A percentile compares a stretch with the other conserved stretches of the same genome.
phyloP scores from a whole-genome alignment of 345 rosid genomes.

The Gossypium bickii region DNA sequence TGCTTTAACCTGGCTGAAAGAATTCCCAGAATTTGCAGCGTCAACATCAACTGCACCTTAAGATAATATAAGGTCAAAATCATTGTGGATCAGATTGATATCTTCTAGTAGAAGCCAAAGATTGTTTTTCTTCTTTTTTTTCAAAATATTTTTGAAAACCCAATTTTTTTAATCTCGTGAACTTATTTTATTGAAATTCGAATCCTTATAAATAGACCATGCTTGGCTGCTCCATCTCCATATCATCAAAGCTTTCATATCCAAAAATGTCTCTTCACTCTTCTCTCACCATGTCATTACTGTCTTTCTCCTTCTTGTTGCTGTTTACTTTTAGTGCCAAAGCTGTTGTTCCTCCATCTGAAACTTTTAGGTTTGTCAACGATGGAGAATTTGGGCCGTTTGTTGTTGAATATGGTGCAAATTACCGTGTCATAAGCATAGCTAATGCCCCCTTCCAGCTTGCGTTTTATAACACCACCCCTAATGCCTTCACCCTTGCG shows the following conservation, averaged over 20 bases:
- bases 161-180: too few species aligned
- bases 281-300: not conserved
- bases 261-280: conserved; percentile 8
- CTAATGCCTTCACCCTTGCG: conserved; percentile 45
- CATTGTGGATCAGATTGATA: not conserved
- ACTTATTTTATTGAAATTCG: too few species aligned
- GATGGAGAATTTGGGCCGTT: conserved; percentile 34
- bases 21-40: too few species aligned
- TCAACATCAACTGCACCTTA: too few species aligned
- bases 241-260: not conserved
- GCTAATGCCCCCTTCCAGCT: conserved; percentile 38
- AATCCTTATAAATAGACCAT: not conserved
- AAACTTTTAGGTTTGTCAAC: conserved; percentile 33
- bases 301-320: conserved; percentile 11
- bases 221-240: not conserved
- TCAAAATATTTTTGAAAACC: not conserved
- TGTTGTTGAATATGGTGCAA: conserved; percentile 31
- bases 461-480: conserved; percentile 51
- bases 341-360: conserved; percentile 39
- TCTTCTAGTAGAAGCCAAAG: not conserved
- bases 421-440: conserved; percentile 27
- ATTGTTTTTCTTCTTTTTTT: too few species aligned
- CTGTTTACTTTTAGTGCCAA: conserved; percentile 16
- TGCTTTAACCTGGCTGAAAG: too few species aligned
- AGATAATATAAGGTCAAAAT: too few species aligned